Evolutionary conservation across 768 basidiomycete species (phyloP).

Genomic region (Phanerochaete sordida): DNA sequence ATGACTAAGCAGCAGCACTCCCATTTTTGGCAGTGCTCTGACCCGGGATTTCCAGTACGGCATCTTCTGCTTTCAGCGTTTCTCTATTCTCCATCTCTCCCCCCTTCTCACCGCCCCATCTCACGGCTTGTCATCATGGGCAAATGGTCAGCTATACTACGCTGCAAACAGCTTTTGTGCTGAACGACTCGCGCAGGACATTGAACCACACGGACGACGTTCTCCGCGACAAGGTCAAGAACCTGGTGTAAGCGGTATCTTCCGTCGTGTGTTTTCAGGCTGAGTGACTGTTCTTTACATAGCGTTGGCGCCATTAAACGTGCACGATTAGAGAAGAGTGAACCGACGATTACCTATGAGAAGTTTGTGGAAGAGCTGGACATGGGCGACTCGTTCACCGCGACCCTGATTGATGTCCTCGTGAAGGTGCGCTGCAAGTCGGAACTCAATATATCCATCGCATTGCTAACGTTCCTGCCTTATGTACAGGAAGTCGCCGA

Average conservation of each 20-base stretch:
- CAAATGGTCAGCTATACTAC: constrained; percentile 52
- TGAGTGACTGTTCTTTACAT: constrained; percentile 8
- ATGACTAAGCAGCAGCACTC: background rate
- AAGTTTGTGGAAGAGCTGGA: constrained; percentile 75
- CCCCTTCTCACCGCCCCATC: background rate
- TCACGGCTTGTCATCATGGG: constrained; percentile 45
- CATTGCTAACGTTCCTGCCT: constrained; percentile 10
- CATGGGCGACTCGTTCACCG: constrained; percentile 76
- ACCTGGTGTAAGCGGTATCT: constrained; percentile 57
- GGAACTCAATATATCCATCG: background rate
- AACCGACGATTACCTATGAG: constrained; percentile 68
- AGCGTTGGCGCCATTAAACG: constrained; percentile 75
- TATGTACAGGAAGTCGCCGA: constrained; percentile 70
- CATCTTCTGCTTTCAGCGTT: background rate
- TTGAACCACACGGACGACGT: constrained; percentile 70
- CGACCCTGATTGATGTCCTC: constrained; percentile 68
- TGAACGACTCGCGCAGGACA: constrained; percentile 45
- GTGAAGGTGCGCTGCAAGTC: constrained; percentile 58
- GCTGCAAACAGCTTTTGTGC: constrained; percentile 11
- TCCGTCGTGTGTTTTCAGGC: background rate
- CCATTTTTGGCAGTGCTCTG: constrained; percentile 4
- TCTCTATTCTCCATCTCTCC: background rate
- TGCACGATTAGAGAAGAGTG: constrained; percentile 53
- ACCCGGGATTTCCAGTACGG: background rate
- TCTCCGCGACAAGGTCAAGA: constrained; percentile 70